Evolutionary conservation across 768 basidiomycete genomes (phyloP), one percentile per base, ranked within the genome.

Genomic region (Lentinula aciculospora): DNA sequence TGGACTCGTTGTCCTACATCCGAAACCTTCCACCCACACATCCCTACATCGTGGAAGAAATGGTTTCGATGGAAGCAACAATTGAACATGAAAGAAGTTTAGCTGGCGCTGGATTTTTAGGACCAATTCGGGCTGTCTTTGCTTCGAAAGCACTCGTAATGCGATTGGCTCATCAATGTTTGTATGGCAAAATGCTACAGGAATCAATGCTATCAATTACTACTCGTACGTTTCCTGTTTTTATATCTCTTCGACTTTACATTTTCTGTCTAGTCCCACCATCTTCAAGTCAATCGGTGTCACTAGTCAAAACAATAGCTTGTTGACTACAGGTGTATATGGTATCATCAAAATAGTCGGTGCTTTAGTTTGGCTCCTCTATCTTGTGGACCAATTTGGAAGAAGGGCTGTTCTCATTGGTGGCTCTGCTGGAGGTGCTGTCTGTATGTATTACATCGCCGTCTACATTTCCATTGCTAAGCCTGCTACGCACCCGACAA

Each of bases 241-340:
- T 19, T 2, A 50, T 29, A 27, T 63, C 5, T 60, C 46, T 27
- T 12, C 34, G 29, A 46, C 2, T 7, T 27, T 4, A 27, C 21
- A 44, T 5, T 39, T 12, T 46, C n/a, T 44, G 19, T 44, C 12
- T 44, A 74, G 68, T 3, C 78, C 78, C 3, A 79, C 77, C 0
- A 72, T 82, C 25, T 79, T 81, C 71, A 67, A 64, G 29, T 74
- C 73, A 3, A 73, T 83, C 34, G 81, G 80, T 2, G 63, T 81
- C 37, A 69, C 68, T 3, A 74, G 74, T 17, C 7, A 21, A 19
- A 74, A 67, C 12, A 74, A 72, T 3, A 67, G 67, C 8, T 68
- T 77, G 9, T 72, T 78, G 56, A 75, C 75, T 0, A 78, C 79
- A 21, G 79, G 80, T 50, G 75, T 81, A 49, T 82, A 78, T 62